Base-by-base conservation (phyloP, 2,329 filamentous ascomycete genomes). In the Phaeoacremonium minimum region DNA sequence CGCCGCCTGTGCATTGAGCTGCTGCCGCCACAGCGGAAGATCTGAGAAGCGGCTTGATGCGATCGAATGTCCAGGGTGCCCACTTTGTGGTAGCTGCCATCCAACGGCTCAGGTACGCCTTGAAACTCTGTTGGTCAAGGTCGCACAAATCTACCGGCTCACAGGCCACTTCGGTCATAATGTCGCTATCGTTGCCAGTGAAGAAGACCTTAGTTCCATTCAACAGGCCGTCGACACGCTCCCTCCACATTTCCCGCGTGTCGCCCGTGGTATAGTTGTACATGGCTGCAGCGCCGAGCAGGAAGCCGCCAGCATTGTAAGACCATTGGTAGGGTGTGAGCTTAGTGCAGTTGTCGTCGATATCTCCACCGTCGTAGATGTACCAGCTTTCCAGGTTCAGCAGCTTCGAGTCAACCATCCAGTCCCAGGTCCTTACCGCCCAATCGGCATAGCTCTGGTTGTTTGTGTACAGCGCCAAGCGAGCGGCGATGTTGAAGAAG, bases 381-480 rank as follows among this genome's bases (percentile, higher is more conserved):
- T 68, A 64, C 51, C 71, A 82, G 4, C 71, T 65, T 9, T 71
- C 55, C 6, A 46, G 30, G 47, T 75, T 67, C 43, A 85, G 72
- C 37, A 85, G 69, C 0, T 73, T 66, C 30, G 75, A 60, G 4
- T 50, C 54, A 5, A 59, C 52, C 57, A 77, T 78, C 81, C 81
- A 86, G 32, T 84, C 69, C 63, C 85, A 94, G 2, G 76, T 72
- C 46, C 63, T 79, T 13, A 79, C 73, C 0, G 85, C 85, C 85
- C 85, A 89, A 6, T 85, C 73, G 2, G 76, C 70, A 53, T 93
- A 93, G 0, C 83, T 85, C 28, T 68, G 52, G 49, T 91, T 89
- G 13, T 77, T 76, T 0, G 87, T 91, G 55, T 86, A 88, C 81
- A 72, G 64, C 0, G 77, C 79, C n/a, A 85, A 65, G 16, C 80